A percentile compares a stretch with the other conserved stretches of the same genome.
These are phyloP conservation scores for Chlorella variabilis DNA, from an alignment of 163 green algal species.

Conservation along the genomic window DNA sequence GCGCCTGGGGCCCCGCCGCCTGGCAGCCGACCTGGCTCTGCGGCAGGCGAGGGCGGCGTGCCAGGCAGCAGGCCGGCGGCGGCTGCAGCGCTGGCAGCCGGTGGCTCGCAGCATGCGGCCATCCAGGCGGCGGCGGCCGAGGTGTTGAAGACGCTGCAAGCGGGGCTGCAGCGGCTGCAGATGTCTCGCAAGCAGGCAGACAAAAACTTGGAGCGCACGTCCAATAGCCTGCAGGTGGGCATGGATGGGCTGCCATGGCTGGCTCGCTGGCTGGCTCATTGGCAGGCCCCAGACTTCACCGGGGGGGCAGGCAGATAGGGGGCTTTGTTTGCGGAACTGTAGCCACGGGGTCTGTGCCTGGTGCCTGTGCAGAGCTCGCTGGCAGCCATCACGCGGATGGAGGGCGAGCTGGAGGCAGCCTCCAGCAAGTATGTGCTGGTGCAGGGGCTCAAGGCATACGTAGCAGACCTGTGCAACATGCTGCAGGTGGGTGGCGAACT, in stretches of 20 bases:
- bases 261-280: not conserved
- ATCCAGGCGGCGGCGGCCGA: constrained; percentile 46
- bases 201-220: constrained; percentile 58
- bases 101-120: constrained; percentile 44
- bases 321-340: too few species aligned
- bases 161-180: constrained; percentile 59
- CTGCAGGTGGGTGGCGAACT: constrained; percentile 63
- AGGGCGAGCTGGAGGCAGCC: constrained; percentile 47
- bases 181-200: constrained; percentile 49
- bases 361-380: constrained; percentile 33
- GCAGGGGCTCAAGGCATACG: constrained; percentile 72
- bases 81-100: constrained; percentile 27
- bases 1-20: not conserved
- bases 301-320: too few species aligned
- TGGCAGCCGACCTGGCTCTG: not conserved
- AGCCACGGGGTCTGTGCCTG: too few species aligned
- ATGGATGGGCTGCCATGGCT: not conserved
- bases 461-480: constrained; percentile 86
- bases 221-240: constrained; percentile 50
- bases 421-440: constrained; percentile 60
- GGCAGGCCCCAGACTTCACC: too few species aligned
- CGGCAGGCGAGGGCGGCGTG: not conserved
- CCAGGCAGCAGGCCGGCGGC: not conserved
- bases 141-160: constrained; percentile 57
- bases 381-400: constrained; percentile 29